Base-by-base conservation (phyloP, 768 basidiomycete genomes). In the Leccinum obscurum region DNA sequence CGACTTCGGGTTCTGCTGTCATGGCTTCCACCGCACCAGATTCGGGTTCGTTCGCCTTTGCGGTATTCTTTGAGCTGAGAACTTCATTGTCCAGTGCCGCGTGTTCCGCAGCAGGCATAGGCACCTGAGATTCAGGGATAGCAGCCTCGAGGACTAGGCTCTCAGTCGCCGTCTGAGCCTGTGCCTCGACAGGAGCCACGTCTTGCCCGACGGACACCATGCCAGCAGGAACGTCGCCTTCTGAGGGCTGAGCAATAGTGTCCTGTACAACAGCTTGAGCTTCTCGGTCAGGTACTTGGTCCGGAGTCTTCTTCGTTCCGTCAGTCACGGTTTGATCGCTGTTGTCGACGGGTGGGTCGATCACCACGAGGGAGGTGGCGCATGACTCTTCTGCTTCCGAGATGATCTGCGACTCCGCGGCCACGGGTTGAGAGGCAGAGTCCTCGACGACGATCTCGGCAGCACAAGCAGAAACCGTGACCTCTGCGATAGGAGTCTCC, bases 401-500 rank as follows among this genome's bases (percentile, higher is more conserved):
- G n/a, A 30, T 9, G 6, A 34, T 26, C 51, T 51, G 62, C 48
- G 41, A 50, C 49, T 60, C 65, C 57, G 64, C 51, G 54, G 55
- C 14, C 53, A 51, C 49, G 11, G 53, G 15, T 28, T 57, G 59
- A 32, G 28, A 22, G 49, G 52, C 55, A 26, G 46, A 51, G 34
- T n/a, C 52, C 20, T 54, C 20, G 35, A 35, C 32, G 8, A 54
- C 52, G 14, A 7, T 35, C 35, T 37, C 35, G 35, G 34, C 6
- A 37, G 22, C 20, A 37, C 53, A 20, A 22, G 7, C 13, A 9
- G 48, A 46, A 57, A 26, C 56, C 34, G 50, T 52, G 52, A 17
- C 37, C 11, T 57, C 69, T 44, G 30, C 56, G 6, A 58, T 26
- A 54, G 62, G 59, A 8, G 67, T 69, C 52, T 66, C 69, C 28